These are phyloP conservation scores for Hsuehochloa calcarea DNA, from an alignment of 176 grass and related monocot species.

Conservation along the genomic window DNA sequence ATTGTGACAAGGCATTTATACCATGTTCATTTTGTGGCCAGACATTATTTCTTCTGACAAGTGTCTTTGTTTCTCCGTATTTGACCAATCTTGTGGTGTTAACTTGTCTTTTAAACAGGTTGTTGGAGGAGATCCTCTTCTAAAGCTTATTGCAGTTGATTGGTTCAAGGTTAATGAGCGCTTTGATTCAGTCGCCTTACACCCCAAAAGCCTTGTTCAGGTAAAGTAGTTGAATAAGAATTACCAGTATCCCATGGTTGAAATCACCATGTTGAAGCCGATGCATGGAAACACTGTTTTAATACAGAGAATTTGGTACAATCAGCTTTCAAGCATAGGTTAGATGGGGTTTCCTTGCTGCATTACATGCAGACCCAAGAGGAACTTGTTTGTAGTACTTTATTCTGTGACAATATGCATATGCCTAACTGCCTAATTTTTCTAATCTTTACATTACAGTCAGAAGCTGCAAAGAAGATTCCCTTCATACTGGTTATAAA, in stretches of 20 bases:
- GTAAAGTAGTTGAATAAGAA: slow-evolving; percentile 42
- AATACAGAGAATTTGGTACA: slow-evolving; percentile 6
- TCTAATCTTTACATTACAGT: slow-evolving; percentile 51
- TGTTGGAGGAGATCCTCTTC: slow-evolving; percentile 83
- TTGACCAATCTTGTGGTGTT: slow-evolving; percentile 10
- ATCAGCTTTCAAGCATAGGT: slow-evolving; percentile 10
- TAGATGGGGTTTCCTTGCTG: neutral
- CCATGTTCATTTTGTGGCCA: neutral
- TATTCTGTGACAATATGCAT: slow-evolving; percentile 27
- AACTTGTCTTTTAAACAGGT: slow-evolving; percentile 52
- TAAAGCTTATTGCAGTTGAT: slow-evolving; percentile 88
- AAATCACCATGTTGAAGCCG: neutral
- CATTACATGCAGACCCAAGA: slow-evolving; percentile 4
- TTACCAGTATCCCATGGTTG: neutral
- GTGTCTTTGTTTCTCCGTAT: slow-evolving; percentile 7
- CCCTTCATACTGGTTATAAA: slow-evolving; percentile 94
- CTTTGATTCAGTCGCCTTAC: slow-evolving; percentile 79
- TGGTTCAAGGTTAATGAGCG: slow-evolving; percentile 84
- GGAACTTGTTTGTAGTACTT: neutral
- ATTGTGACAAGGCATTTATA: neutral
- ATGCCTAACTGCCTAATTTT: slow-evolving; percentile 16
- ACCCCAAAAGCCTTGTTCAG: slow-evolving; percentile 90
- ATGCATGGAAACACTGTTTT: neutral
- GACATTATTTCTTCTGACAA: slow-evolving; percentile 12
- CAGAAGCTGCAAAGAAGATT: slow-evolving; percentile 80